Evolutionary conservation across 768 basidiomycete species (phyloP).

Genomic region (Symmetrospora coprosmae): DNA sequence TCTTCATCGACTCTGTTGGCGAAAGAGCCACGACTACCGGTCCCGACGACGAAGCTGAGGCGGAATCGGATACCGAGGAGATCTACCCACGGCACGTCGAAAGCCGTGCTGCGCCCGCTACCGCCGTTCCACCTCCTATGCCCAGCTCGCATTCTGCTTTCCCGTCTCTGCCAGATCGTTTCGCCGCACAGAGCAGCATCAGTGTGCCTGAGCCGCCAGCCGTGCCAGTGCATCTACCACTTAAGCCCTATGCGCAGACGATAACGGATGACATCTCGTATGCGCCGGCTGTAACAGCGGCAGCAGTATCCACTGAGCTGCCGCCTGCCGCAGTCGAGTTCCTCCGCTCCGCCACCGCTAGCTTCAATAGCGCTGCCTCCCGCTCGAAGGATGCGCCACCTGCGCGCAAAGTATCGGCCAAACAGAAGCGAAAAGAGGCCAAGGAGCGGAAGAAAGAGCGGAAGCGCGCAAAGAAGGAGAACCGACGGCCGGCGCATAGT

Average conservation of each 20-base stretch:
- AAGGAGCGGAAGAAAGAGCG: constrained; percentile 3
- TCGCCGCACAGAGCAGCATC: no score
- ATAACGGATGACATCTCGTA: no score
- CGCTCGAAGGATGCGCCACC: neutral
- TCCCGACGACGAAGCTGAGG: neutral
- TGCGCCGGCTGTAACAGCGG: no score
- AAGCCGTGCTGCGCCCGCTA: neutral
- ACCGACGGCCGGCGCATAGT: neutral
- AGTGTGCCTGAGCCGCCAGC: neutral
- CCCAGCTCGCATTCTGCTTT: neutral
- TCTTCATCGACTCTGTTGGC: neutral
- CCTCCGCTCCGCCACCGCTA: no score
- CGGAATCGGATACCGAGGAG: neutral
- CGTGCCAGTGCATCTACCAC: no score
- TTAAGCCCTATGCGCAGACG: no score
- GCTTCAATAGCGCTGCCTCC: no score
- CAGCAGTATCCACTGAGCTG: no score
- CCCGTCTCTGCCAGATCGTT: no score
- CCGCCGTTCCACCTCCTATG: neutral
- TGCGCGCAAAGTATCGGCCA: neutral
- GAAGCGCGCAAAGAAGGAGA: neutral
- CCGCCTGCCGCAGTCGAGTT: no score
- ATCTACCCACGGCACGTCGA: neutral
- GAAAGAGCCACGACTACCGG: neutral
- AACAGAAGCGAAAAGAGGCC: neutral